phyloP scores from a whole-genome alignment of 176 grass and related monocot genomes.

The Musa acuminata region DNA sequence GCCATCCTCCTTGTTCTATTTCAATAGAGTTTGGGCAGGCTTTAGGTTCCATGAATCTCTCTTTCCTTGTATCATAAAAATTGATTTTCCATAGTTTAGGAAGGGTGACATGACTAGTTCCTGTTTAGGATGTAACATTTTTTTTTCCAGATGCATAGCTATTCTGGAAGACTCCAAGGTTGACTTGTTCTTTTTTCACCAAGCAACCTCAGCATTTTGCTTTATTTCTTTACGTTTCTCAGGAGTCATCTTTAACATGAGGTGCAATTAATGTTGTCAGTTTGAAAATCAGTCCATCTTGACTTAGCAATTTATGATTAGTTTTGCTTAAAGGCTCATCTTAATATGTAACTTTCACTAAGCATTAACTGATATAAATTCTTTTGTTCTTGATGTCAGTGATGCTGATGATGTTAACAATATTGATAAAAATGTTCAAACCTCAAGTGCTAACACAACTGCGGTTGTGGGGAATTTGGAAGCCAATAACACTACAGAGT shows the following conservation, averaged over 20 bases:
- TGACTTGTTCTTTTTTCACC: background rate
- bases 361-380: background rate
- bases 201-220: background rate
- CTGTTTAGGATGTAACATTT: no score
- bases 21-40: no score
- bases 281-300: background rate
- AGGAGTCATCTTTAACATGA: background rate
- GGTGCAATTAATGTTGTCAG: background rate
- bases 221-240: background rate
- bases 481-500: constrained; percentile 21
- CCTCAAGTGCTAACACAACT: constrained; percentile 13
- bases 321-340: background rate
- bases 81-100: background rate
- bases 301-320: background rate
- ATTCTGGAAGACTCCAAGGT: background rate
- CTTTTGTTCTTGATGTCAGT: constrained; percentile 22
- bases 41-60: background rate
- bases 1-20: no score
- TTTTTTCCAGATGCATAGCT: no score
- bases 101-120: no score
- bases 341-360: background rate
- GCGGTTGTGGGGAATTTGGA: background rate
- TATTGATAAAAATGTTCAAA: constrained; percentile 29
- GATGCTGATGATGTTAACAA: constrained; percentile 12
- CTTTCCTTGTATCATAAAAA: background rate